Conservation (phyloP, 306 rosid genomes). For the Acmispon strigosus region DNA sequence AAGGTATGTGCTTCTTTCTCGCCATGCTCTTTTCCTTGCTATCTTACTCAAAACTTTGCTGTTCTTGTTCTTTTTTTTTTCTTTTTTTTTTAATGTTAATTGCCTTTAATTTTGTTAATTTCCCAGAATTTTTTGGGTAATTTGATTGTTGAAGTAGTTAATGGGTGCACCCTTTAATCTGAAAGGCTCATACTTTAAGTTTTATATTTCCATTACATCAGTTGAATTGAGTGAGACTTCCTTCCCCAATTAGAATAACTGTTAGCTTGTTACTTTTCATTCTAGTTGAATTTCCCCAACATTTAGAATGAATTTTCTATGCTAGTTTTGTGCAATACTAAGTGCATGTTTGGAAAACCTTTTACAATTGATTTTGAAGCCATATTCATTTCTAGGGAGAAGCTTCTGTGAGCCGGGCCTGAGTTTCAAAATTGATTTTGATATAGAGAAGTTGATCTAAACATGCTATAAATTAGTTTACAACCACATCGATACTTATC, state of each 20-base stretch:
- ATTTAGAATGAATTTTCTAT: background rate
- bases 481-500: background rate
- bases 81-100: background rate
- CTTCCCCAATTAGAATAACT: background rate
- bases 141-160: background rate
- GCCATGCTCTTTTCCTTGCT: background rate
- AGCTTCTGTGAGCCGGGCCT: too few species aligned
- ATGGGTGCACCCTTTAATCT: background rate
- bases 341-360: too few species aligned
- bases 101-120: background rate
- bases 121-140: background rate
- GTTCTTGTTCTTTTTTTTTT: background rate
- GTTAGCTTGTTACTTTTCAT: background rate
- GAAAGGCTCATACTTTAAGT: background rate
- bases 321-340: background rate
- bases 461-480: background rate
- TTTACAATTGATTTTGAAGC: too few species aligned
- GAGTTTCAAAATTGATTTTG: too few species aligned
- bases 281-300: background rate
- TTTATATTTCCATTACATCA: background rate
- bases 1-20: conserved; percentile 31
- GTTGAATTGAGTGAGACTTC: background rate
- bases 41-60: background rate
- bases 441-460: too few species aligned
- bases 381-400: too few species aligned